Conservation (phyloP, 306 rosid species). For the Pueraria montana region DNA sequence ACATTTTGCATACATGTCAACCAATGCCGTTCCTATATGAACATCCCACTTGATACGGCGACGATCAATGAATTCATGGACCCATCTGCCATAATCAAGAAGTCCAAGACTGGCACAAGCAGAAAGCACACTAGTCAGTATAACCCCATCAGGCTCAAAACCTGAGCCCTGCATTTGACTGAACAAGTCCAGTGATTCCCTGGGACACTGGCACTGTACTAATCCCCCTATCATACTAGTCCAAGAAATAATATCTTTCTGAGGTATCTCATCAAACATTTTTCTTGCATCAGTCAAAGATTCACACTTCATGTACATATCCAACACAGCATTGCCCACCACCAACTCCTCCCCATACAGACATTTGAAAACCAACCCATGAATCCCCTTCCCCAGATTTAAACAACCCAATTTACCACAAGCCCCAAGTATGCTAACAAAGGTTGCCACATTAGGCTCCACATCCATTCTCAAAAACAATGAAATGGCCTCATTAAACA, state of each 20-base stretch:
- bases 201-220: conserved; percentile 69
- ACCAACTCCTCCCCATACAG: conserved; percentile 52
- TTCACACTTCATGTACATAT: conserved; percentile 79
- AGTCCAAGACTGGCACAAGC: conserved; percentile 84
- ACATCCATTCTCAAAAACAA: conserved; percentile 64
- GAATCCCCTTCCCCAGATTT: conserved; percentile 74
- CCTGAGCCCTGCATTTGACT: conserved; percentile 62
- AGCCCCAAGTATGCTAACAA: conserved; percentile 72
- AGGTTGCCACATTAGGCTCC: conserved; percentile 71
- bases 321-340: conserved; percentile 74
- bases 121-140: conserved; percentile 77
- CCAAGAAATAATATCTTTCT: conserved; percentile 80
- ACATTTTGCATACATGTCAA: conserved; percentile 86
- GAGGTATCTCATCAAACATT: conserved; percentile 66
- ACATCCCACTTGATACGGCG: conserved; percentile 72
- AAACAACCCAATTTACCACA: conserved; percentile 66
- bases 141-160: conserved; percentile 65
- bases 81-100: conserved; percentile 80
- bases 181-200: conserved; percentile 73
- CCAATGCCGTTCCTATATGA: conserved; percentile 74
- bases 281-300: conserved; percentile 66
- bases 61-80: conserved; percentile 70
- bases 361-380: conserved; percentile 66
- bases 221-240: conserved; percentile 77
- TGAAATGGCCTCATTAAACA: conserved; percentile 60